phyloP scores from a whole-genome alignment of 2,329 filamentous ascomycete genomes.

The Curvularia eragrostidis region DNA sequence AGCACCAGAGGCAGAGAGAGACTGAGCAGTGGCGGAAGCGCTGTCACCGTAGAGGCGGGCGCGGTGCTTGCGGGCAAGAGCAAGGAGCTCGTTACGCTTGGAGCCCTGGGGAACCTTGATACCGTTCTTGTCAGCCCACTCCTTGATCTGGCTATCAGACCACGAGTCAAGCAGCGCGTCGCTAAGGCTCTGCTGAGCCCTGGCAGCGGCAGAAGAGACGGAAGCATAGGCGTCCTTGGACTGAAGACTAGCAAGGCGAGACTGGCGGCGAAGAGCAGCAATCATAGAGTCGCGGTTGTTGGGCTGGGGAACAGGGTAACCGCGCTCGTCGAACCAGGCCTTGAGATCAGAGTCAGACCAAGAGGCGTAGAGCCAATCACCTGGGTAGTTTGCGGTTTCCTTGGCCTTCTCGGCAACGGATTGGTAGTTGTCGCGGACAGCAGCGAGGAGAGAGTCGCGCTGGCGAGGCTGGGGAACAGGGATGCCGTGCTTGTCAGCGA shows the following conservation, averaged over 20 bases:
- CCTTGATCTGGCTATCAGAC: slow-evolving; percentile 89
- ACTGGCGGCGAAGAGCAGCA: slow-evolving; percentile 87
- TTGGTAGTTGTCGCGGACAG: slow-evolving; percentile 83
- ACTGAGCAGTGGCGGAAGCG: slow-evolving; percentile 48
- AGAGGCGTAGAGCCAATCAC: slow-evolving; percentile 88
- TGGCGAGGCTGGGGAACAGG: slow-evolving; percentile 86
- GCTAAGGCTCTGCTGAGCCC: slow-evolving; percentile 75
- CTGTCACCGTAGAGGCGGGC: slow-evolving; percentile 74
- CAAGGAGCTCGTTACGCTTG: slow-evolving; percentile 85
- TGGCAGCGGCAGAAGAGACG: slow-evolving; percentile 57
- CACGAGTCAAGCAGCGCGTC: slow-evolving; percentile 88
- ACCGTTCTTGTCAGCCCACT: slow-evolving; percentile 89
- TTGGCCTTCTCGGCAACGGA: slow-evolving; percentile 74
- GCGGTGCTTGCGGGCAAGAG: slow-evolving; percentile 87
- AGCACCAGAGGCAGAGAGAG: slow-evolving; percentile 51
- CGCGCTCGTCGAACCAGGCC: slow-evolving; percentile 88
- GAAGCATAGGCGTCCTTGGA: slow-evolving; percentile 58
- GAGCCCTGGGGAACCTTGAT: slow-evolving; percentile 92
- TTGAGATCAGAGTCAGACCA: slow-evolving; percentile 96
- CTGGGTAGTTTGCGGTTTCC: slow-evolving; percentile 84
- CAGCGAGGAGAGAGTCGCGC: slow-evolving; percentile 79
- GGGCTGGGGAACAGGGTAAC: slow-evolving; percentile 85
- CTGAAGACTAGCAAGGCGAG: slow-evolving; percentile 76
- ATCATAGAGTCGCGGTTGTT: slow-evolving; percentile 85
- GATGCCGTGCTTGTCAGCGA: slow-evolving; percentile 87